Evolutionary conservation across 805 yeast genomes (phyloP).

Genomic region (Suhomyces tanzawaensis): DNA sequence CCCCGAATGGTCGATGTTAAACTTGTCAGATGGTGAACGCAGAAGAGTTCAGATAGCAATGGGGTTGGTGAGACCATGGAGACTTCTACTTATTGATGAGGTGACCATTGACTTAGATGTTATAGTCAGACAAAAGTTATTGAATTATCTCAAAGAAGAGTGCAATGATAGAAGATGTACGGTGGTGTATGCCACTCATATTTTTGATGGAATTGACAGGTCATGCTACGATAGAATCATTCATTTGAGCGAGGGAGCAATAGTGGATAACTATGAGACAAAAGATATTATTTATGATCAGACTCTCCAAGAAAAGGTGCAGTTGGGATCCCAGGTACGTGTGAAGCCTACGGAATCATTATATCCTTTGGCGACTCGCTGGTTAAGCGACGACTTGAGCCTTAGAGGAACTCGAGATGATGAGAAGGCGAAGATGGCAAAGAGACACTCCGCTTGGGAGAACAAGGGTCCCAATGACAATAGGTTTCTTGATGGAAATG

Average conservation of each 20-base stretch:
- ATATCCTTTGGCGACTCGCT: constrained; percentile 70
- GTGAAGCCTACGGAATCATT: constrained; percentile 50
- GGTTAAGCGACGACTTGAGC: constrained; percentile 57
- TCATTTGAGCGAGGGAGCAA: constrained; percentile 71
- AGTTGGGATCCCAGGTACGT: constrained; percentile 23
- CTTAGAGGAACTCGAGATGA: constrained; percentile 56
- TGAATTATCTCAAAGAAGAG: constrained; percentile 71
- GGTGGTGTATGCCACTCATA: constrained; percentile 92
- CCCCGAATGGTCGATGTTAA: constrained; percentile 87
- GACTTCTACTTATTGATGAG: constrained; percentile 82
- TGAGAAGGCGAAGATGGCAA: constrained; percentile 32
- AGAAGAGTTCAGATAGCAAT: constrained; percentile 90
- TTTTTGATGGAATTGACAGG: constrained; percentile 86
- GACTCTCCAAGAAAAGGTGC: constrained; percentile 24
- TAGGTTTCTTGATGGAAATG: constrained; percentile 44
- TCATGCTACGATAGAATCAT: constrained; percentile 81
- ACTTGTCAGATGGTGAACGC: constrained; percentile 91
- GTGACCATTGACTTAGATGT: constrained; percentile 97
- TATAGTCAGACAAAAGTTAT: constrained; percentile 72
- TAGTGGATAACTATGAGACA: constrained; percentile 35
- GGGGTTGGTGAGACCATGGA: constrained; percentile 94
- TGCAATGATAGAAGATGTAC: constrained; percentile 67
- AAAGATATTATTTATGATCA: constrained; percentile 28
- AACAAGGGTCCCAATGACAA: constrained; percentile 32
- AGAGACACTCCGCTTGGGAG: constrained; percentile 58